Evolutionary conservation across 331 rosid genomes (phyloP).

Genomic region (Rosa hybrid): DNA sequence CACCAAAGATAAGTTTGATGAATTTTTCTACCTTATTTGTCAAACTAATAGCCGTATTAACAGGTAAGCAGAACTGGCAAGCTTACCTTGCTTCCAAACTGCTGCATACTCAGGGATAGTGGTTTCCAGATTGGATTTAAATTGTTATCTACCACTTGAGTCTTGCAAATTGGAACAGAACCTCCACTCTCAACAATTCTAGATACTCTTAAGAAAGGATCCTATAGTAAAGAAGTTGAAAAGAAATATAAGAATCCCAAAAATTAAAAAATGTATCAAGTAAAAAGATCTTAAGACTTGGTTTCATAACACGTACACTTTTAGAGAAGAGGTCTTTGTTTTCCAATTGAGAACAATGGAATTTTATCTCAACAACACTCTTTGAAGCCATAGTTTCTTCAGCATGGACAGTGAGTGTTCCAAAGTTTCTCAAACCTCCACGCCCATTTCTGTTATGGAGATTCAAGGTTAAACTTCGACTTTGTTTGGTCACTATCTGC

Average conservation of each 20-base stretch:
- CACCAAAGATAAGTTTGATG: conserved; percentile 1
- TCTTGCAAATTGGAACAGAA: conserved; percentile 79
- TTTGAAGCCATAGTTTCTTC: conserved; percentile 73
- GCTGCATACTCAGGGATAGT: conserved; percentile 51
- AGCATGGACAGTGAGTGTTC: conserved; percentile 69
- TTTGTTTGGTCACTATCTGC: conserved; percentile 76
- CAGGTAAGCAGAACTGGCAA: conserved; percentile 12
- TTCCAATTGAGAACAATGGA: conserved; percentile 75
- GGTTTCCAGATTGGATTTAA: conserved; percentile 86
- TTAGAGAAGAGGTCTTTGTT: conserved; percentile 73
- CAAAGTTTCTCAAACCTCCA: conserved; percentile 44
- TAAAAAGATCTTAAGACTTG: conserved; percentile 2
- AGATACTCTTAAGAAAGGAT: conserved; percentile 80
- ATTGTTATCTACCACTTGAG: conserved; percentile 66
- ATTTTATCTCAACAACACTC: conserved; percentile 57
- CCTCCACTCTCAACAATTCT: conserved; percentile 72
- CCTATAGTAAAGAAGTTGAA: conserved; percentile 38
- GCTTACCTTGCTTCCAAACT: conserved; percentile 78
- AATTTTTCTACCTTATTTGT: background rate
- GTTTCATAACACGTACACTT: conserved; percentile 44
- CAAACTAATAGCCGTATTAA: conserved; percentile 9
- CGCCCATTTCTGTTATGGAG: conserved; percentile 44
- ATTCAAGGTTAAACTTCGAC: conserved; percentile 47
- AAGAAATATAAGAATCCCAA: background rate
- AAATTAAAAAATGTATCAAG: background rate